phyloP scores from a whole-genome alignment of 257 asterid species.

The Plantago elongata region DNA sequence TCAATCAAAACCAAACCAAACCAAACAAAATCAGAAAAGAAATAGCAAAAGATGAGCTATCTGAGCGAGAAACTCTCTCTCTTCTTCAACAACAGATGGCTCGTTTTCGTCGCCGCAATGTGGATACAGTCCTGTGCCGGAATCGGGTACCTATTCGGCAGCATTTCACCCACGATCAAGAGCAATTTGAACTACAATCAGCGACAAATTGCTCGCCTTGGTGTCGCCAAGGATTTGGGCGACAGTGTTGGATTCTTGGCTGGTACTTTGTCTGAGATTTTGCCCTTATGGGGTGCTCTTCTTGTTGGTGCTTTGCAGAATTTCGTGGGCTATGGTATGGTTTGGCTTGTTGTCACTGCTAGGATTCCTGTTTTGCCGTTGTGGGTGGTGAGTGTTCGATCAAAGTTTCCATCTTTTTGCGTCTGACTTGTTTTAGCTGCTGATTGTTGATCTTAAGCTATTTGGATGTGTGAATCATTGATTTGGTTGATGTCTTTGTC shows the following conservation, averaged over 20 bases:
- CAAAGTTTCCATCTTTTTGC: neutral
- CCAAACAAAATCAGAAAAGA: neutral
- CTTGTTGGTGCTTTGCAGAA: slow-evolving; percentile 74
- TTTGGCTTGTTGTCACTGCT: slow-evolving; percentile 63
- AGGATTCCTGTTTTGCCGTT: slow-evolving; percentile 59
- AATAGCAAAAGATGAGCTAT: slow-evolving; percentile 20
- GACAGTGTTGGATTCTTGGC: slow-evolving; percentile 80
- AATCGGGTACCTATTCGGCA: slow-evolving; percentile 76
- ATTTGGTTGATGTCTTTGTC: no score
- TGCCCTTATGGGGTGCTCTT: slow-evolving; percentile 71
- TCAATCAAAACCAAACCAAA: no score
- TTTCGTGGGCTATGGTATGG: slow-evolving; percentile 77
- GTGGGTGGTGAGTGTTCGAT: slow-evolving; percentile 65
- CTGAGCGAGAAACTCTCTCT: slow-evolving; percentile 27
- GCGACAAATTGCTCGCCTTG: slow-evolving; percentile 67
- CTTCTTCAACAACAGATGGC: slow-evolving; percentile 67
- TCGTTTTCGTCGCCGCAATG: slow-evolving; percentile 91
- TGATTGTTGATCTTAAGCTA: no score
- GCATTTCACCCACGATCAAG: slow-evolving; percentile 78
- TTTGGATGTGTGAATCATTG: no score
- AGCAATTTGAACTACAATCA: slow-evolving; percentile 68
- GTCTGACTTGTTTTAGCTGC: neutral
- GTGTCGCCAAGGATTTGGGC: slow-evolving; percentile 88
- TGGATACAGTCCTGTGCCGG: slow-evolving; percentile 94
- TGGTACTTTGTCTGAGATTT: slow-evolving; percentile 55